phyloP scores from a whole-genome alignment of 2,329 filamentous ascomycete genomes.

The Fusarium vanettenii region DNA sequence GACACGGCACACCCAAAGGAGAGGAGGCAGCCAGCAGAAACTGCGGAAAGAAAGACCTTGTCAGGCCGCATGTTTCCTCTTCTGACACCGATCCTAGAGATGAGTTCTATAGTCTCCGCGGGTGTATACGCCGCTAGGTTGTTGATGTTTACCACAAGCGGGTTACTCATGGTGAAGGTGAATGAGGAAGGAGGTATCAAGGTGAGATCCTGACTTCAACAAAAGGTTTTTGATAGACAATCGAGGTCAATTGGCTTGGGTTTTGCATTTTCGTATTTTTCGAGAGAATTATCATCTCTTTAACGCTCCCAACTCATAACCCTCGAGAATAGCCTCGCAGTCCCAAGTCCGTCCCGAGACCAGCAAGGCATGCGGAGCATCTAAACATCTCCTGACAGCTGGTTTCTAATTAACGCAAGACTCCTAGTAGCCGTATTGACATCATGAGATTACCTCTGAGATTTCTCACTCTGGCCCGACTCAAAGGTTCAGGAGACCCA shows the following conservation, averaged over 20 bases:
- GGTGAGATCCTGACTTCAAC: not conserved
- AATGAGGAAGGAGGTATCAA: not conserved
- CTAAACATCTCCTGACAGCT: constrained; percentile 7
- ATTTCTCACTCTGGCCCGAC: not conserved
- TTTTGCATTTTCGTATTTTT: not conserved
- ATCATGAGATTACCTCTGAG: not conserved
- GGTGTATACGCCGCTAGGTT: constrained; percentile 37
- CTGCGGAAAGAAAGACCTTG: constrained; percentile 35
- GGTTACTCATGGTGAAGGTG: constrained; percentile 26
- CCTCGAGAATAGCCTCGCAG: not conserved
- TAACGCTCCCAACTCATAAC: not conserved
- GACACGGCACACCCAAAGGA: constrained; percentile 38
- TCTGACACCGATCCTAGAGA: constrained; percentile 34
- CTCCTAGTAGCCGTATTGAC: not conserved
- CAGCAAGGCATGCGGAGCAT: not conserved
- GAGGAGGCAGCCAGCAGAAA: constrained; percentile 34
- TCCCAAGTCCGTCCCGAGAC: not conserved
- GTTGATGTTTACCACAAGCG: constrained; percentile 27
- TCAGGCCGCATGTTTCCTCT: constrained; percentile 36
- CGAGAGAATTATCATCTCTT: not conserved
- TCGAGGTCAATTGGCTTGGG: not conserved
- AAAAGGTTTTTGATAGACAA: not conserved
- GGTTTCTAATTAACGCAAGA: constrained; percentile 1
- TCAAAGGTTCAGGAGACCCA: not conserved
- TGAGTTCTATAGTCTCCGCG: constrained; percentile 38